Percentiles rank a stretch among this genome's conserved stretches.
phyloP scores from a whole-genome alignment of 495 filamentous ascomycete genomes.

The Tuber borchii region DNA sequence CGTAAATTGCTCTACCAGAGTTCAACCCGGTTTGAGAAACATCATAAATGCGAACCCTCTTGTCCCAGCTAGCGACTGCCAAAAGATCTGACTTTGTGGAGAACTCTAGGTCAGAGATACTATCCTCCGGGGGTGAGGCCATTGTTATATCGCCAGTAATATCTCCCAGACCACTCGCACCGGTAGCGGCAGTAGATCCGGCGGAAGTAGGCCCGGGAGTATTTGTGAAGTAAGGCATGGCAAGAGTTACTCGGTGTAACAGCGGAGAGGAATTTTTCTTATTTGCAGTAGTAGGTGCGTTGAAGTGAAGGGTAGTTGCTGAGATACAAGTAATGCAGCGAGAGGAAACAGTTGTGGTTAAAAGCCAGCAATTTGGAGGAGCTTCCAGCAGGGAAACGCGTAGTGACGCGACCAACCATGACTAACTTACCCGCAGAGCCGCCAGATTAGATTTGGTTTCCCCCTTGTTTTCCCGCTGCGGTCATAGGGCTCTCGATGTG shows the following conservation, averaged over 20 bases:
- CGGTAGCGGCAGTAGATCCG: conserved; percentile 46
- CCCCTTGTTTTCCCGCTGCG: background rate
- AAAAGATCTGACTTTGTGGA: conserved; percentile 71
- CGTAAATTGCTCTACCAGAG: conserved; percentile 69
- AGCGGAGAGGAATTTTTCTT: background rate
- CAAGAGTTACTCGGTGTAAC: background rate
- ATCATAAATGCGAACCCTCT: conserved; percentile 87
- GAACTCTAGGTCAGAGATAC: conserved; percentile 76
- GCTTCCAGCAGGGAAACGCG: background rate
- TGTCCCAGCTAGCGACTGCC: conserved; percentile 87
- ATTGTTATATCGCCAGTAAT: conserved; percentile 81
- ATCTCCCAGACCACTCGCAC: conserved; percentile 84
- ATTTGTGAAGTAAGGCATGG: background rate
- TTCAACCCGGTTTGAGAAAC: conserved; percentile 64
- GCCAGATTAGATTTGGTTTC: background rate
- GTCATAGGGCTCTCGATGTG: background rate
- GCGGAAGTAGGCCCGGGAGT: background rate
- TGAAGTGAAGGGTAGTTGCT: background rate
- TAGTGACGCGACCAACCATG: background rate
- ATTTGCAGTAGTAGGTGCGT: background rate
- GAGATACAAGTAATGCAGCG: background rate
- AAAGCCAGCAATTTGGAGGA: background rate
- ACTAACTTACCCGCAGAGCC: background rate
- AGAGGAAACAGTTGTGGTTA: background rate
- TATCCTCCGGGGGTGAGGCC: conserved; percentile 70